phyloP scores from a whole-genome alignment of 148 eudicot genomes.

The Persicaria tinctoria region DNA sequence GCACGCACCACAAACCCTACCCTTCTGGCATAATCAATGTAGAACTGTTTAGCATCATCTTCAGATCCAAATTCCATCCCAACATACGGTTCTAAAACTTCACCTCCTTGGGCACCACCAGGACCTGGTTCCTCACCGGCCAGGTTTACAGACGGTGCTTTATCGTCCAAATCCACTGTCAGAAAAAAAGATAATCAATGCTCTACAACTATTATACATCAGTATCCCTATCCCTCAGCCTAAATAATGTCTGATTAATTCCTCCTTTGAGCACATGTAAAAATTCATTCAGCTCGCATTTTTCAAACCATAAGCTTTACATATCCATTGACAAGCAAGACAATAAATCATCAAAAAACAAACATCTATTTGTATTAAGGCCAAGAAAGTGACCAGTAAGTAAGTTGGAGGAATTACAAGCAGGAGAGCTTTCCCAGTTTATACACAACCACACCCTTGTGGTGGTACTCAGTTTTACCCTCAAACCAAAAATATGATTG shows the following conservation, averaged over 20 bases:
- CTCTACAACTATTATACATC: not conserved
- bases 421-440: no score
- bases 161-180: slow-evolving; percentile 27
- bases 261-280: not conserved
- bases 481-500: not conserved
- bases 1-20: slow-evolving; percentile 54
- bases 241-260: not conserved
- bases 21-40: slow-evolving; percentile 61
- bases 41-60: slow-evolving; percentile 53
- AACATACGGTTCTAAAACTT: slow-evolving; percentile 51
- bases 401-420: no score
- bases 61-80: slow-evolving; percentile 74
- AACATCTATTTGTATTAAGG: no score
- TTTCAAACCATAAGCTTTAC: not conserved
- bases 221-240: not conserved
- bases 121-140: slow-evolving; percentile 9
- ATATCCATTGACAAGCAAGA: not conserved
- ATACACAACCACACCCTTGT: no score
- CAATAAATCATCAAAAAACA: not conserved
- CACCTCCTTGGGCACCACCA: slow-evolving; percentile 21
- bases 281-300: not conserved
- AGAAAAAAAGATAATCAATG: slow-evolving; percentile 2
- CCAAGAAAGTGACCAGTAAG: no score
- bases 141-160: slow-evolving; percentile 10
- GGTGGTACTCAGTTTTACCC: no score